These are phyloP conservation scores for Dryadomyces sulphureus DNA, from an alignment of 2,329 filamentous ascomycete species.

Conservation along the genomic window DNA sequence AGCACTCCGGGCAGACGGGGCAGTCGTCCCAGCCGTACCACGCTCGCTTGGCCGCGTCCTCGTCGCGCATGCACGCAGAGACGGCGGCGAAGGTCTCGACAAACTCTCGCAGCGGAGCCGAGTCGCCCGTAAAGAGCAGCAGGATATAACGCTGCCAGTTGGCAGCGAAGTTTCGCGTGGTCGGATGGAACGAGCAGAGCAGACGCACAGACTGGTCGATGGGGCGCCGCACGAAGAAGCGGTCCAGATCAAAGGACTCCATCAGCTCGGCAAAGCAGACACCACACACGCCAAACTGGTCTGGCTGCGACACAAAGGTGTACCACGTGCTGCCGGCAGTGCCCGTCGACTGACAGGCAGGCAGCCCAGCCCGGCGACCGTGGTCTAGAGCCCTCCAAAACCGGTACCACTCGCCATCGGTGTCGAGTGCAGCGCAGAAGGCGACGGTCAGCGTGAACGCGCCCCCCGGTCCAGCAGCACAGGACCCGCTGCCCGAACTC, in stretches of 20 bases:
- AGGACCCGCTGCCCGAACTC: not conserved
- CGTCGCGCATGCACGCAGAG: slow-evolving; percentile 16
- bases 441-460: no score
- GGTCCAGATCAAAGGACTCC: slow-evolving; percentile 16
- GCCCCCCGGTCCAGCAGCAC: not conserved
- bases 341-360: slow-evolving; percentile 18
- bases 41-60: slow-evolving; percentile 11
- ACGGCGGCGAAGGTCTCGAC: slow-evolving; percentile 6
- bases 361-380: slow-evolving; percentile 15
- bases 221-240: slow-evolving; percentile 16
- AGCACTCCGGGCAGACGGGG: slow-evolving; percentile 21
- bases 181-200: slow-evolving; percentile 20
- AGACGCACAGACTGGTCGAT: slow-evolving; percentile 9
- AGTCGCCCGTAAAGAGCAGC: slow-evolving; percentile 3
- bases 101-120: not conserved
- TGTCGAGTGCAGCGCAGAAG: no score
- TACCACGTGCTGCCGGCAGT: slow-evolving; percentile 19
- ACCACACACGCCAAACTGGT: slow-evolving; percentile 20
- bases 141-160: not conserved
- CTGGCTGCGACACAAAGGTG: slow-evolving; percentile 17
- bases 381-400: slow-evolving; percentile 21
- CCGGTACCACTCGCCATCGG: slow-evolving; percentile 12
- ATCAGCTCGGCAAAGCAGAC: slow-evolving; percentile 20
- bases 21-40: slow-evolving; percentile 23
- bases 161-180: slow-evolving; percentile 15